These are phyloP conservation scores for Prunella vulgaris DNA, from an alignment of 257 asterid species.

Conservation along the genomic window DNA sequence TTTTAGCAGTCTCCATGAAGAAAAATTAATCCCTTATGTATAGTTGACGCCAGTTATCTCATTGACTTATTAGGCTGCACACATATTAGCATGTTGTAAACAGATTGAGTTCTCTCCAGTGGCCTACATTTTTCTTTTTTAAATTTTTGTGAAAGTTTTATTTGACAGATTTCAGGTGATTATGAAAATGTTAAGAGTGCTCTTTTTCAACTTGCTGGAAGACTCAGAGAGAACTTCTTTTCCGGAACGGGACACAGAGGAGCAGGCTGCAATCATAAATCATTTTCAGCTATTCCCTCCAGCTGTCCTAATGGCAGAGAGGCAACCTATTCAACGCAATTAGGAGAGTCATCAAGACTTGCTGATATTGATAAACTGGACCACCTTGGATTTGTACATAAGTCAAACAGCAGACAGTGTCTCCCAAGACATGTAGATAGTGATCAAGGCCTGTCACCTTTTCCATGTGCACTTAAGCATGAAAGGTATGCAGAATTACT, in stretches of 20 bases:
- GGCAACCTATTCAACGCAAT: constrained; percentile 22
- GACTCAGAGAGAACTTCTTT: constrained; percentile 42
- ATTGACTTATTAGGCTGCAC: not conserved
- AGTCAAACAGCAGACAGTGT: constrained; percentile 21
- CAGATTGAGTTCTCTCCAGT: not conserved
- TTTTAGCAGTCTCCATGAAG: not conserved
- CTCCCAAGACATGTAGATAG: constrained; percentile 11
- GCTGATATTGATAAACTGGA: constrained; percentile 29
- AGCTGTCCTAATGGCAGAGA: constrained; percentile 24
- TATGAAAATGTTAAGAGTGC: constrained; percentile 50
- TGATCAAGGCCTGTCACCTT: constrained; percentile 17
- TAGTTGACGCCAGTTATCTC: not conserved
- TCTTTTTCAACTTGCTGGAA: constrained; percentile 54
- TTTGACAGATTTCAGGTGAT: constrained; percentile 44
- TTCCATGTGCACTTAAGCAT: constrained; percentile 21
- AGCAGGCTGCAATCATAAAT: constrained; percentile 11
- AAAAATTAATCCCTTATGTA: not conserved
- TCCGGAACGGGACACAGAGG: constrained; percentile 25
- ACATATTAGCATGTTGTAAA: not conserved
- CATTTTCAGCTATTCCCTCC: constrained; percentile 13
- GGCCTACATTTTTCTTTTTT: not conserved
- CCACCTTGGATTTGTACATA: constrained; percentile 33
- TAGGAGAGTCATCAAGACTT: constrained; percentile 20
- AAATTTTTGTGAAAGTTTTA: constrained; percentile 11
- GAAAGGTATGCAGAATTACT: constrained; percentile 10